phyloP scores from a whole-genome alignment of 805 yeast genomes.

The Candida koratica region DNA sequence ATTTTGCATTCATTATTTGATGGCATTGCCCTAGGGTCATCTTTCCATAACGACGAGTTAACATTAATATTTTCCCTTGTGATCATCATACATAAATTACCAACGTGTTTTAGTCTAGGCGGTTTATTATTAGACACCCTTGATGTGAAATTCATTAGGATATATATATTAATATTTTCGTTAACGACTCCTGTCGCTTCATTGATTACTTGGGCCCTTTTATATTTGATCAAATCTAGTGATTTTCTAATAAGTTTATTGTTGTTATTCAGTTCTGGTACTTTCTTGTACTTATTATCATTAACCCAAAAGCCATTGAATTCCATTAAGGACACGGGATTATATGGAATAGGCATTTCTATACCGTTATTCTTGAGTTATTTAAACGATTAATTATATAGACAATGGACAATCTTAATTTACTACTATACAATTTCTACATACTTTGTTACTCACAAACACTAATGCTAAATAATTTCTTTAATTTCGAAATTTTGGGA shows the following conservation, averaged over 20 bases:
- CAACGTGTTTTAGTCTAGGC: slow-evolving; percentile 66
- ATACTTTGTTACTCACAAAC: too few relatives aligned
- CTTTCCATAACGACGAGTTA: slow-evolving; percentile 37
- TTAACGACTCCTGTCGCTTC: slow-evolving; percentile 62
- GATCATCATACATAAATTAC: slow-evolving; percentile 67
- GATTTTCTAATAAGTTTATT: slow-evolving; percentile 50
- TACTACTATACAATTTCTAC: neutral
- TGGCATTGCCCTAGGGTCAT: slow-evolving; percentile 69
- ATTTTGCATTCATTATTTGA: slow-evolving; percentile 67
- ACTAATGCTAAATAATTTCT: neutral
- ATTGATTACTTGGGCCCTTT: slow-evolving; percentile 42
- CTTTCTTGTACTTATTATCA: slow-evolving; percentile 66
- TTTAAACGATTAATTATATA: slow-evolving; percentile 17
- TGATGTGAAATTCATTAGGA: slow-evolving; percentile 27
- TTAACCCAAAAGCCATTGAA: slow-evolving; percentile 38
- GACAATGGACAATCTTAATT: neutral
- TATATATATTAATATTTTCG: slow-evolving; percentile 53
- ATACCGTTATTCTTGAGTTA: slow-evolving; percentile 26
- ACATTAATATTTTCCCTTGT: slow-evolving; percentile 52
- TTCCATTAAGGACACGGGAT: slow-evolving; percentile 13
- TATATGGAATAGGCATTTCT: slow-evolving; percentile 22
- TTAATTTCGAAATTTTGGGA: neutral
- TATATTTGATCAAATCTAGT: slow-evolving; percentile 26
- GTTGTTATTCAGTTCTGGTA: slow-evolving; percentile 64
- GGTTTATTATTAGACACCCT: slow-evolving; percentile 47